phyloP scores from a whole-genome alignment of 2,329 filamentous ascomycete genomes.

The Fusarium pseudograminearum region DNA sequence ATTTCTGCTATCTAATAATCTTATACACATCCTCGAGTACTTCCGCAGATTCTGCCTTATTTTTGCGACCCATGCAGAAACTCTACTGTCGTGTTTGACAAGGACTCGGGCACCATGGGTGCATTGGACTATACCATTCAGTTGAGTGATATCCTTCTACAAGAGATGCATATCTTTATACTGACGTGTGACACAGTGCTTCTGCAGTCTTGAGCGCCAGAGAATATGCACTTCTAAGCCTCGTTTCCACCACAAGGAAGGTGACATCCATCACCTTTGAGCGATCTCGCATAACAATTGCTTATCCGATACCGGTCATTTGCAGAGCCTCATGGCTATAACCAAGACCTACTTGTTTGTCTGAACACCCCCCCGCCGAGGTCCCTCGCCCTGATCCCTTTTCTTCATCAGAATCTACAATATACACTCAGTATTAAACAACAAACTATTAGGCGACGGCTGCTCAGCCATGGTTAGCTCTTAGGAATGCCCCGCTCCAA shows the following conservation, averaged over 20 bases:
- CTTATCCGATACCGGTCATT: conserved; percentile 6
- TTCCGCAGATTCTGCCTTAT: not conserved
- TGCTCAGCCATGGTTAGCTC: not conserved
- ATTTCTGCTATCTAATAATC: not conserved
- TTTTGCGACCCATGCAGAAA: conserved; percentile 7
- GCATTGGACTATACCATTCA: not conserved
- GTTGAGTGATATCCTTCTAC: conserved; percentile 1
- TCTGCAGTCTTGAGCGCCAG: not conserved
- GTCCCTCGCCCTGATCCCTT: not conserved
- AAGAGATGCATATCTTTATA: not conserved
- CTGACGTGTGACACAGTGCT: not conserved
- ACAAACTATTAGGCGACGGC: not conserved
- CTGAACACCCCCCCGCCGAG: not conserved
- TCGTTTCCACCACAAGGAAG: not conserved
- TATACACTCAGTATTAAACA: not conserved
- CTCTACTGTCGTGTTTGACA: not conserved
- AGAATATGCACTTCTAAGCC: not conserved
- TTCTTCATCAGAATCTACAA: not conserved
- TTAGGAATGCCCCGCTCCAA: conserved; percentile 10
- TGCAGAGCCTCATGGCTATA: conserved; percentile 12
- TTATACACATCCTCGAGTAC: not conserved
- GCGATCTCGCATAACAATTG: not conserved
- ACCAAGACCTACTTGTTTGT: not conserved
- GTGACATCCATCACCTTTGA: no score
- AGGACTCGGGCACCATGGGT: not conserved